A percentile compares a stretch with the other conserved stretches of the same genome.
Evolutionary conservation across 169 alveolate species (phyloP).

Genomic region (Plasmodium gonderi): DNA sequence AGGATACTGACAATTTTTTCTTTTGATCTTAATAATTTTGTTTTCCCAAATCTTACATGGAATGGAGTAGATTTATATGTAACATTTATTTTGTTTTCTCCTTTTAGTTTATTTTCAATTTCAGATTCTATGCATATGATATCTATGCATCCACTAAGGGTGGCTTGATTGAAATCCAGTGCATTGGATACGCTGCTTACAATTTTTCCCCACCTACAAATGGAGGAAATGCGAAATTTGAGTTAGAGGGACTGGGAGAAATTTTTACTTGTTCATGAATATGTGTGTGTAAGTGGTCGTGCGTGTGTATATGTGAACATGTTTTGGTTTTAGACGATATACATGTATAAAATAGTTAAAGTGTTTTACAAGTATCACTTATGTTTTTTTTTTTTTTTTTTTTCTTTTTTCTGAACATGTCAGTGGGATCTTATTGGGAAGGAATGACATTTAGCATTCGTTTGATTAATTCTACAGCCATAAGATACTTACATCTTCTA

Average conservation of each 20-base stretch:
- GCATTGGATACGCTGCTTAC: conserved; percentile 92
- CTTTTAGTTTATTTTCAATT: conserved; percentile 3
- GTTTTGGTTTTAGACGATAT: too few species aligned
- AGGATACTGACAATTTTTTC: conserved; percentile 93
- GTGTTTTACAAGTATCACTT: background rate
- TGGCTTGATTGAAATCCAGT: conserved; percentile 93
- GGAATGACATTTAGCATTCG: background rate
- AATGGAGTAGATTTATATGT: conserved; percentile 93
- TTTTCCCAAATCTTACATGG: conserved; percentile 97
- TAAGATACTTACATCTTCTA: background rate
- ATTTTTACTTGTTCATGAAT: background rate
- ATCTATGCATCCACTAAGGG: conserved; percentile 94
- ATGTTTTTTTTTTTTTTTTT: background rate
- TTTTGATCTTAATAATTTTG: conserved; percentile 93
- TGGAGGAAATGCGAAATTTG: background rate
- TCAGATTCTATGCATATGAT: conserved; percentile 90
- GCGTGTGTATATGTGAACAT: background rate
- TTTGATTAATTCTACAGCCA: background rate
- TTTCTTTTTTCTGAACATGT: background rate
- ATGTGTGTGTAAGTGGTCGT: background rate
- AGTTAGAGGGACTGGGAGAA: background rate
- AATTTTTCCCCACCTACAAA: conserved; percentile 91
- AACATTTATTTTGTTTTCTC: conserved; percentile 71
- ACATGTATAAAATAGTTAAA: too few species aligned
- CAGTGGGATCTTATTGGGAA: background rate